phyloP scores from a whole-genome alignment of 2,329 filamentous ascomycete species.

The Cladobotryum protrusum region DNA sequence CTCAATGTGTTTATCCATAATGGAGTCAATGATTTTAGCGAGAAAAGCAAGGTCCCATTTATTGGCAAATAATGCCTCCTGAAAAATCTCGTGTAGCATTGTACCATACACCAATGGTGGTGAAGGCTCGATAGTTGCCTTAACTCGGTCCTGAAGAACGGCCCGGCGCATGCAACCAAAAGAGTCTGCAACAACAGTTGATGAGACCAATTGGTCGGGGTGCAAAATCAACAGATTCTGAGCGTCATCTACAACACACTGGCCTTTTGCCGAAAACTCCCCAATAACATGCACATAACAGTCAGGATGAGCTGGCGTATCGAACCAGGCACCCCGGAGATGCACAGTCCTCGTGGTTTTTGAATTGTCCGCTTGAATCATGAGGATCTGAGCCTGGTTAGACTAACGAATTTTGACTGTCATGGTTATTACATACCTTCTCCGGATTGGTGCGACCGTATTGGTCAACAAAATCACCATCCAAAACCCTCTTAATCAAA shows the following conservation, averaged over 20 bases:
- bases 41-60: constrained; percentile 70
- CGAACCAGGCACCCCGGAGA: constrained; percentile 80
- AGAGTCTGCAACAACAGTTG: constrained; percentile 93
- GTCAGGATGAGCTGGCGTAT: constrained; percentile 67
- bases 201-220: constrained; percentile 90
- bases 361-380: constrained; percentile 73
- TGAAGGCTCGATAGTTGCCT: constrained; percentile 75
- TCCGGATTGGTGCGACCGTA: constrained; percentile 56
- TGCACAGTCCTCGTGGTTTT: constrained; percentile 62
- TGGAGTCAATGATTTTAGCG: constrained; percentile 56
- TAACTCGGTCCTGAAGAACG: constrained; percentile 90
- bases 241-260: constrained; percentile 76
- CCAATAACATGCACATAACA: constrained; percentile 85
- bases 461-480: constrained; percentile 60
- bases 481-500: constrained; percentile 66
- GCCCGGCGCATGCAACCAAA: constrained; percentile 87
- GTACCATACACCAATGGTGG: constrained; percentile 85
- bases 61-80: constrained; percentile 79
- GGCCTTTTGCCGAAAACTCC: constrained; percentile 60
- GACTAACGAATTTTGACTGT: background rate
- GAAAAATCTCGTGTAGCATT: constrained; percentile 91
- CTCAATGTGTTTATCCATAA: constrained; percentile 74
- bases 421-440: constrained; percentile 52
- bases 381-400: constrained; percentile 53
- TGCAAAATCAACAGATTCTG: constrained; percentile 85